Conservation (phyloP, 176 grass and related monocot species). For the Alloteropsis semialata region DNA sequence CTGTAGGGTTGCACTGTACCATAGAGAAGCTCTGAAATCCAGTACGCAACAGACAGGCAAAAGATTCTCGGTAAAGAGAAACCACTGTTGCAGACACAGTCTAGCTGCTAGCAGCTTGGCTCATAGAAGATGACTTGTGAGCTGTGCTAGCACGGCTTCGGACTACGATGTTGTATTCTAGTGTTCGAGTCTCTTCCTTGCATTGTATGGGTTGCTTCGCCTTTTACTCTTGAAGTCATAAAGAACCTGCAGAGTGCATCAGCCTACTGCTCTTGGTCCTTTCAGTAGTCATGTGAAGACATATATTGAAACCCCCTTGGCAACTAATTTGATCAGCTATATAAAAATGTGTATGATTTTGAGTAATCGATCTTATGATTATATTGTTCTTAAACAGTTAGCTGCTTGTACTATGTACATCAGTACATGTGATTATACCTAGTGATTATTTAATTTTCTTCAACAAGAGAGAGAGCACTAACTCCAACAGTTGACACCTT, state of each 20-base stretch:
- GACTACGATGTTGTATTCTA: slow-evolving; percentile 6
- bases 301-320: not conserved
- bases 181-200: slow-evolving; percentile 4
- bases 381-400: not conserved
- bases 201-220: not conserved
- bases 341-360: not conserved
- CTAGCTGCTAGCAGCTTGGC: not conserved
- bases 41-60: not conserved
- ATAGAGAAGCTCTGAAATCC: not conserved
- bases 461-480: not conserved
- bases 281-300: not conserved
- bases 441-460: not conserved
- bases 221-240: not conserved
- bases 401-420: not conserved
- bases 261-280: not conserved
- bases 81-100: not conserved
- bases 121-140: not conserved
- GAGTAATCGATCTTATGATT: not conserved
- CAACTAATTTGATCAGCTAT: not conserved
- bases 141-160: slow-evolving; percentile 18
- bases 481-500: not conserved
- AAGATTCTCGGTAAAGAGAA: slow-evolving; percentile 40
- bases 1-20: not conserved
- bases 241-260: not conserved
- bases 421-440: not conserved